These are phyloP conservation scores for Fusarium sarcochroum DNA, from an alignment of 2,329 filamentous ascomycete species.

Conservation along the genomic window DNA sequence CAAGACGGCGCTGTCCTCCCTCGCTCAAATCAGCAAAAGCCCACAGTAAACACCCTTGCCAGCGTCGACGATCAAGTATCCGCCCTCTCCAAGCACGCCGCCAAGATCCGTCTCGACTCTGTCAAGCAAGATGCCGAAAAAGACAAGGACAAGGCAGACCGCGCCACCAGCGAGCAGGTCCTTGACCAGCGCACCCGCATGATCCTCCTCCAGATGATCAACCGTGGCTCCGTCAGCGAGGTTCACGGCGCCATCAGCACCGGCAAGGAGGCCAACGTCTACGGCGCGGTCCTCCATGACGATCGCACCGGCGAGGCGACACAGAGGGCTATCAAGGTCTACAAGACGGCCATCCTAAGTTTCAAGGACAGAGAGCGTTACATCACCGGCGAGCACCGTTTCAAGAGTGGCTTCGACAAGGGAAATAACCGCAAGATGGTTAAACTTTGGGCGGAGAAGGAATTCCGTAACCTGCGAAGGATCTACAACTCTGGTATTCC, in stretches of 20 bases:
- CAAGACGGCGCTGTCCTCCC: slow-evolving; percentile 70
- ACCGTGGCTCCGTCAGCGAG: slow-evolving; percentile 88
- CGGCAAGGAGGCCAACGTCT: slow-evolving; percentile 98
- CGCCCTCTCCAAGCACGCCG: slow-evolving; percentile 85
- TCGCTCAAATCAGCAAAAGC: slow-evolving; percentile 83
- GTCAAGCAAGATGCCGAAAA: slow-evolving; percentile 67
- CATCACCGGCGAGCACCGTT: slow-evolving; percentile 93
- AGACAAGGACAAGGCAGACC: slow-evolving; percentile 89
- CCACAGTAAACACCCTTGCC: slow-evolving; percentile 82
- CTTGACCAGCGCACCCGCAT: slow-evolving; percentile 94
- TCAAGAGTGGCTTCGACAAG: slow-evolving; percentile 92
- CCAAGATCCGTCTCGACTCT: slow-evolving; percentile 84
- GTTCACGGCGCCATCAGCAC: slow-evolving; percentile 96
- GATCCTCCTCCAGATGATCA: slow-evolving; percentile 97
- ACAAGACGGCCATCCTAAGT: slow-evolving; percentile 97
- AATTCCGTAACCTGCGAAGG: slow-evolving; percentile 92
- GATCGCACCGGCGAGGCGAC: slow-evolving; percentile 67
- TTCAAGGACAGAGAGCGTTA: slow-evolving; percentile 99
- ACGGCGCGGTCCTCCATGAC: slow-evolving; percentile 82
- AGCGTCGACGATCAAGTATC: slow-evolving; percentile 90
- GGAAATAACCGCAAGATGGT: slow-evolving; percentile 97
- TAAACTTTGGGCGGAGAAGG: slow-evolving; percentile 98
- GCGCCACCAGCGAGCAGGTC: slow-evolving; percentile 94
- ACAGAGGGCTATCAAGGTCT: slow-evolving; percentile 95
- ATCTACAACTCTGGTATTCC: slow-evolving; percentile 88